Percentiles rank a stretch among this genome's conserved stretches.
phyloP scores from a whole-genome alignment of 2,329 filamentous ascomycete genomes.

The Colletotrichum karsti region DNA sequence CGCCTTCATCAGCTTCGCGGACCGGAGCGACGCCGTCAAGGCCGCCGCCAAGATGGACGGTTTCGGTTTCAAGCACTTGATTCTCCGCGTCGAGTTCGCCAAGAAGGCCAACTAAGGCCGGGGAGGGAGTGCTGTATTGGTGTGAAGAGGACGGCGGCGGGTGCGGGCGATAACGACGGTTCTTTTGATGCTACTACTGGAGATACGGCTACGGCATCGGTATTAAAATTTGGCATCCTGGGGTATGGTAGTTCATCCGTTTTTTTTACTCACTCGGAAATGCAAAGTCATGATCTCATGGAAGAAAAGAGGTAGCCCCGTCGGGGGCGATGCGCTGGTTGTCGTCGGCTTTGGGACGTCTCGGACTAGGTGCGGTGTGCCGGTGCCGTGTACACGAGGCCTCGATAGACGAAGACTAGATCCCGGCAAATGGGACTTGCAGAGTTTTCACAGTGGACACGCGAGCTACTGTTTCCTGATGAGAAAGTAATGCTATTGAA shows the following conservation, averaged over 20 bases:
- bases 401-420: no score
- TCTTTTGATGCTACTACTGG: constrained; percentile 26
- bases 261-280: constrained; percentile 11
- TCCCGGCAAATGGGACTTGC: not conserved
- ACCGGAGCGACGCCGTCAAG: constrained; percentile 87
- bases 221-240: constrained; percentile 27
- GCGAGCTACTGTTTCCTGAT: no score
- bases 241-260: constrained; percentile 26
- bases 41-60: constrained; percentile 99
- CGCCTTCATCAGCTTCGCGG: constrained; percentile 97
- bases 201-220: constrained; percentile 28
- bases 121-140: not conserved
- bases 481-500: not conserved
- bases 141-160: not conserved
- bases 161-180: constrained; percentile 13
- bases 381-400: no score
- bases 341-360: not conserved
- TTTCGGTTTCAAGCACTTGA: constrained; percentile 88
- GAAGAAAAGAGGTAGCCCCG: not conserved
- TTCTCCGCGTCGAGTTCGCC: constrained; percentile 87
- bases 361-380: not conserved
- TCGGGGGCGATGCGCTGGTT: not conserved
- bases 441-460: not conserved
- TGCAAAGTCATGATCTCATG: constrained; percentile 25
- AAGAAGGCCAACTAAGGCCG: constrained; percentile 67